These are phyloP conservation scores for Pyrenophora teres DNA, from an alignment of 2,329 filamentous ascomycete genomes.

Conservation along the genomic window DNA sequence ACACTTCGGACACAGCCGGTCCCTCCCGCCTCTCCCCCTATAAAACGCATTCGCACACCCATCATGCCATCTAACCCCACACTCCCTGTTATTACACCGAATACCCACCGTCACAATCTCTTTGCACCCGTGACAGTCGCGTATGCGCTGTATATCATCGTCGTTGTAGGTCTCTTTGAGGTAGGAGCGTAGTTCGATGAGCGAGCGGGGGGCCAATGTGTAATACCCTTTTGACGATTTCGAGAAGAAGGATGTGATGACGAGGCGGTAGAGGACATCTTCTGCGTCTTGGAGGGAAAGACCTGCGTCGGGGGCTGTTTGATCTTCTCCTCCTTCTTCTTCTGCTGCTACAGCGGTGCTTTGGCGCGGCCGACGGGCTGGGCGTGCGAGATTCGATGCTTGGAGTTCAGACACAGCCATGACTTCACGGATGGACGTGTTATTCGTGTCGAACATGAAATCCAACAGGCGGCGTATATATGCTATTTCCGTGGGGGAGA, in stretches of 20 bases:
- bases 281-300: conserved; percentile 82
- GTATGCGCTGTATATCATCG: conserved; percentile 65
- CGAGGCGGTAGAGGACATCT: conserved; percentile 68
- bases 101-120: conserved; percentile 77
- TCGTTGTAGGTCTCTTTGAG: conserved; percentile 91
- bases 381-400: conserved; percentile 69
- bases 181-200: conserved; percentile 86
- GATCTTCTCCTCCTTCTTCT: conserved; percentile 49
- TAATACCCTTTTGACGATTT: conserved; percentile 74
- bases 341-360: conserved; percentile 33
- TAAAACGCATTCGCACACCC: conserved; percentile 43
- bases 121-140: conserved; percentile 84
- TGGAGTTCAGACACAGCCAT: conserved; percentile 82
- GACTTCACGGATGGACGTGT: conserved; percentile 77
- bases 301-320: conserved; percentile 47
- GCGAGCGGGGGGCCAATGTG: conserved; percentile 72
- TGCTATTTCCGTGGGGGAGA: conserved; percentile 80
- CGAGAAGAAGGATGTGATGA: conserved; percentile 84
- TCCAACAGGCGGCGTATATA: conserved; percentile 89
- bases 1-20: conserved; percentile 40
- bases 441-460: conserved; percentile 88
- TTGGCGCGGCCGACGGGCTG: conserved; percentile 35
- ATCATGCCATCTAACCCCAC: conserved; percentile 42
- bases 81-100: conserved; percentile 36
- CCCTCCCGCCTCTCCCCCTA: conserved; percentile 13